Evolutionary conservation across 2,329 filamentous ascomycete species (phyloP).

Genomic region (Ceratocystis destructans): DNA sequence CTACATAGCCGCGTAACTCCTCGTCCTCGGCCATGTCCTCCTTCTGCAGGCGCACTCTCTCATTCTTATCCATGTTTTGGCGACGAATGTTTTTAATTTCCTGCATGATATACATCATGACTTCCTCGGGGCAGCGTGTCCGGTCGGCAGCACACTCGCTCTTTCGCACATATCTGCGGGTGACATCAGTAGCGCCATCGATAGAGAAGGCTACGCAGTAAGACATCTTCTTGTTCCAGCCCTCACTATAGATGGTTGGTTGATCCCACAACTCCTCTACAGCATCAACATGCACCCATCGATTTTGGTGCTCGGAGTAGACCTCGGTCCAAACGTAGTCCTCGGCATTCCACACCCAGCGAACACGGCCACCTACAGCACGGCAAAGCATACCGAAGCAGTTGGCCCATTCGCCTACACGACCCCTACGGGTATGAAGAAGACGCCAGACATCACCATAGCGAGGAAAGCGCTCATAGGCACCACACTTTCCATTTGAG

Average conservation of each 20-base stretch:
- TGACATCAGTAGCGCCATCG: conserved; percentile 60
- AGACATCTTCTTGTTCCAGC: conserved; percentile 91
- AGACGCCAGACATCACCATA: conserved; percentile 93
- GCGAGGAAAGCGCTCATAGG: conserved; percentile 78
- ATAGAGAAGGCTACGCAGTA: conserved; percentile 96
- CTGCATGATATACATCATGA: conserved; percentile 78
- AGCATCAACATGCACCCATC: conserved; percentile 93
- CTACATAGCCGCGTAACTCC: conserved; percentile 60
- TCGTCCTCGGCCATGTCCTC: conserved; percentile 64
- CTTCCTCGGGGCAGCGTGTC: conserved; percentile 71
- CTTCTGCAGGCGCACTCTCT: conserved; percentile 67
- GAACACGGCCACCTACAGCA: conserved; percentile 75
- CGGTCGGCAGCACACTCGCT: conserved; percentile 59
- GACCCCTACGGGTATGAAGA: conserved; percentile 70
- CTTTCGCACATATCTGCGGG: conserved; percentile 56
- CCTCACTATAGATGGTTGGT: conserved; percentile 79
- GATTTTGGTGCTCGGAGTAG: conserved; percentile 81
- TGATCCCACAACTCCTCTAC: conserved; percentile 95
- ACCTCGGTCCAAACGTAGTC: conserved; percentile 98
- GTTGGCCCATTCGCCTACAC: conserved; percentile 93
- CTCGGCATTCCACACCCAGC: conserved; percentile 97
- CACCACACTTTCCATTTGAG: conserved; percentile 58
- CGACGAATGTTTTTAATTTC: conserved; percentile 80
- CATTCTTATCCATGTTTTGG: conserved; percentile 70
- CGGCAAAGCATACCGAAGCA: conserved; percentile 98